Conservation (phyloP, 192 early-diverging fungal genomes). For the Gamsiella multidivaricata region DNA sequence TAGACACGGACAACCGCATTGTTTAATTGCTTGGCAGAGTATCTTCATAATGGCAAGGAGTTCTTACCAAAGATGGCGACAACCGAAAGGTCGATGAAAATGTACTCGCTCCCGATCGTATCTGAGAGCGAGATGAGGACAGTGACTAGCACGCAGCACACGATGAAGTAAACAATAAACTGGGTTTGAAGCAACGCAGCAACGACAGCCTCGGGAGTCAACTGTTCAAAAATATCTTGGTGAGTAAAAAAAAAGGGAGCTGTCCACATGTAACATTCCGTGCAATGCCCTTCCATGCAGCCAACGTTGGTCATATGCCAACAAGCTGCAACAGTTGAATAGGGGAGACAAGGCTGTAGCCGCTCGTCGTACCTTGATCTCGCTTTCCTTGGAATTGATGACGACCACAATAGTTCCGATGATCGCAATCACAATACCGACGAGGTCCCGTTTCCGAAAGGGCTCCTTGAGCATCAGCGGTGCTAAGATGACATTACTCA, state of each 20-base stretch:
- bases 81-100: constrained; percentile 72
- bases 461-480: constrained; percentile 74
- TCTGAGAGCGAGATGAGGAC: constrained; percentile 58
- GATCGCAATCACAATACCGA: constrained; percentile 71
- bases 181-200: constrained; percentile 61
- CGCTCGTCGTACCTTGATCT: constrained; percentile 53
- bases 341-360: constrained; percentile 17
- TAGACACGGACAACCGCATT: neutral
- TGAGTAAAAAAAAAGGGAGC: neutral
- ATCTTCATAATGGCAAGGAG: neutral
- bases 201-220: constrained; percentile 63
- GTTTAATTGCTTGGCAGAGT: neutral
- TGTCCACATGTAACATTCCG: neutral
- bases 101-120: constrained; percentile 60
- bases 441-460: constrained; percentile 67
- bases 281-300: neutral
- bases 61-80: constrained; percentile 75
- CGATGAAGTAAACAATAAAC: constrained; percentile 66
- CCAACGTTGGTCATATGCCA: neutral
- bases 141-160: constrained; percentile 47
- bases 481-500: constrained; percentile 77
- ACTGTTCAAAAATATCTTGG: constrained; percentile 31
- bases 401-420: constrained; percentile 74
- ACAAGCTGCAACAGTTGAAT: neutral
- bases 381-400: constrained; percentile 66